These are phyloP conservation scores for Ilex aquifolium DNA, from an alignment of 257 asterid genomes.

Conservation along the genomic window DNA sequence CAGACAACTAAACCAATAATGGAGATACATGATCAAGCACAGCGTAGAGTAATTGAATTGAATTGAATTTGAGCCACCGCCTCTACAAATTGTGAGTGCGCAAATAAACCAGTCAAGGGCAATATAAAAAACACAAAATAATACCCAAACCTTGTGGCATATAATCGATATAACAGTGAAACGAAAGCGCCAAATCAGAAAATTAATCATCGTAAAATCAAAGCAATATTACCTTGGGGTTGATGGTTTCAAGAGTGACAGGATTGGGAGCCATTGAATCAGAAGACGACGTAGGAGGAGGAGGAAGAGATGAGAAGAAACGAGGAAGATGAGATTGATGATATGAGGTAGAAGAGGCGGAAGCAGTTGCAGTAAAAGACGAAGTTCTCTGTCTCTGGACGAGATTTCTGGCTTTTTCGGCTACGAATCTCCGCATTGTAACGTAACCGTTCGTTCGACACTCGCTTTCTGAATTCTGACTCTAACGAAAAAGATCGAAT, in stretches of 20 bases:
- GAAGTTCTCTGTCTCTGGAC: background rate
- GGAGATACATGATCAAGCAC: background rate
- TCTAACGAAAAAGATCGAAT: too few relatives aligned
- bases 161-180: background rate
- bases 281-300: background rate
- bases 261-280: constrained; percentile 44
- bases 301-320: constrained; percentile 11
- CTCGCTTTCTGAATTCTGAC: too few relatives aligned
- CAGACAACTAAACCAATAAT: background rate
- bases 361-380: background rate
- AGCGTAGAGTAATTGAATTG: background rate
- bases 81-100: too few relatives aligned
- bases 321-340: background rate
- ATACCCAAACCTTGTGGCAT: background rate
- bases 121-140: background rate
- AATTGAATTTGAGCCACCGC: too few relatives aligned
- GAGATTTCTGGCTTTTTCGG: constrained; percentile 38
- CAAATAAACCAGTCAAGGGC: background rate
- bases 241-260: constrained; percentile 26
- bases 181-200: background rate
- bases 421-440: constrained; percentile 65
- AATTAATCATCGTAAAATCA: background rate
- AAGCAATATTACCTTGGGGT: constrained; percentile 29
- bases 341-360: constrained; percentile 2
- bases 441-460: too few relatives aligned